phyloP scores from a whole-genome alignment of 2,329 filamentous ascomycete species.

The Phyllosticta citrichinensis region DNA sequence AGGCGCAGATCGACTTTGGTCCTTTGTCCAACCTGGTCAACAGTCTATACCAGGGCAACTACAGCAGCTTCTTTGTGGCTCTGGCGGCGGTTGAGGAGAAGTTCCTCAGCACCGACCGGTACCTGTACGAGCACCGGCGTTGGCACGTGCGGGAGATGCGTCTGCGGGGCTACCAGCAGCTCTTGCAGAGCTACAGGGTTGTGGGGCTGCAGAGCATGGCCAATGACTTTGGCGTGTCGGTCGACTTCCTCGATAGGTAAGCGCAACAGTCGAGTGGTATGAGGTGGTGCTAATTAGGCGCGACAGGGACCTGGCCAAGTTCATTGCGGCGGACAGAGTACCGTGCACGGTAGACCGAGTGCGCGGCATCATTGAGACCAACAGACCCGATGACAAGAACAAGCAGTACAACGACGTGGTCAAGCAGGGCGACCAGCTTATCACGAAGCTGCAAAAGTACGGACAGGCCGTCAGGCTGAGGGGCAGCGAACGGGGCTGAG shows the following conservation, averaged over 20 bases:
- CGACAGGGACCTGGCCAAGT: slow-evolving; percentile 82
- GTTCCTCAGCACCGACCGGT: slow-evolving; percentile 89
- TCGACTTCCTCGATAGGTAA: slow-evolving; percentile 91
- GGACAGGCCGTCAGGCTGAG: slow-evolving; percentile 89
- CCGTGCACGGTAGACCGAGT: slow-evolving; percentile 97
- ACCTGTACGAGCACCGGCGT: slow-evolving; percentile 87
- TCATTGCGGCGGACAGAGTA: slow-evolving; percentile 90
- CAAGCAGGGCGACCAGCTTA: slow-evolving; percentile 92
- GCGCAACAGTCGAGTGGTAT: slow-evolving; percentile 19
- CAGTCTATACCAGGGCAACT: slow-evolving; percentile 87
- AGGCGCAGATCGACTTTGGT: slow-evolving; percentile 79
- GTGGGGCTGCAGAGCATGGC: slow-evolving; percentile 98
- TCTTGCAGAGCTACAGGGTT: slow-evolving; percentile 93
- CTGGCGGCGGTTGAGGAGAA: slow-evolving; percentile 84
- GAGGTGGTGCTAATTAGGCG: slow-evolving; percentile 6
- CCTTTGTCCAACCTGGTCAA: slow-evolving; percentile 79
- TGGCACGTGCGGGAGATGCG: slow-evolving; percentile 99
- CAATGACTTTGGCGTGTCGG: slow-evolving; percentile 88
- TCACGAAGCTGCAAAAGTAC: slow-evolving; percentile 99
- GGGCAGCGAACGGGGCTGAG: slow-evolving; percentile 79
- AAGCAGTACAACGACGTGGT: slow-evolving; percentile 98
- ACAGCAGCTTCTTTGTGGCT: slow-evolving; percentile 86
- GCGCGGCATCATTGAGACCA: slow-evolving; percentile 94
- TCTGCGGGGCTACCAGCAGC: slow-evolving; percentile 88
- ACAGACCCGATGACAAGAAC: slow-evolving; percentile 97